These are phyloP conservation scores for Phyllosticta ampelicida DNA, from an alignment of 2,329 filamentous ascomycete species.

Conservation along the genomic window DNA sequence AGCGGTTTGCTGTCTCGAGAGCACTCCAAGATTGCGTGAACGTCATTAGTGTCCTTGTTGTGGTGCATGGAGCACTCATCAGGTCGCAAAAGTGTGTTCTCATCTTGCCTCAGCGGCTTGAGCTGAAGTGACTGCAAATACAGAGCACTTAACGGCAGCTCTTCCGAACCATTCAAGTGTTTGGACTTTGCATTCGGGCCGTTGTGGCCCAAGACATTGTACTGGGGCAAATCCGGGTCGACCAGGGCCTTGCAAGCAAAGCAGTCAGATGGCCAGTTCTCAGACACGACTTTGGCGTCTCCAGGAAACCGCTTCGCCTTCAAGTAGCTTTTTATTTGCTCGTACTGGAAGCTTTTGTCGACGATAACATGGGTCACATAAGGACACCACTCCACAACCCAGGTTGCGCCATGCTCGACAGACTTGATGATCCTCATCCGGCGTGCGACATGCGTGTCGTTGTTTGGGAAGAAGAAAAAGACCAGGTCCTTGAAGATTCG, in stretches of 20 bases:
- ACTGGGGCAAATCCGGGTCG: constrained; percentile 49
- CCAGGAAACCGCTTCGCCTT: constrained; percentile 39
- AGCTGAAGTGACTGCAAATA: constrained; percentile 36
- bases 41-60: neutral
- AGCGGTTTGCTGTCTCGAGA: no score
- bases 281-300: constrained; percentile 35
- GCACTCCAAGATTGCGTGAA: neutral
- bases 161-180: neutral
- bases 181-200: constrained; percentile 13
- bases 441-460: constrained; percentile 58
- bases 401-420: constrained; percentile 59
- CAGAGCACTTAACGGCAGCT: neutral
- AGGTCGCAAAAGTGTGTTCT: constrained; percentile 30
- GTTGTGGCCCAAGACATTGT: constrained; percentile 44
- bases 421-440: constrained; percentile 61
- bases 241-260: constrained; percentile 29
- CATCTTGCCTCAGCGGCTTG: constrained; percentile 37
- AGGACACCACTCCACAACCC: constrained; percentile 47
- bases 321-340: constrained; percentile 51
- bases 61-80: constrained; percentile 21
- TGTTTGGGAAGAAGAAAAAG: constrained; percentile 60
- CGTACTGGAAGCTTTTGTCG: constrained; percentile 56
- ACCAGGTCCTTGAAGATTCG: constrained; percentile 21
- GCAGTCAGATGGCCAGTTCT: constrained; percentile 35
- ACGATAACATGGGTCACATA: constrained; percentile 63